Evolutionary conservation across 1,139 yeast species (phyloP).

Genomic region (Geotrichum candidum): DNA sequence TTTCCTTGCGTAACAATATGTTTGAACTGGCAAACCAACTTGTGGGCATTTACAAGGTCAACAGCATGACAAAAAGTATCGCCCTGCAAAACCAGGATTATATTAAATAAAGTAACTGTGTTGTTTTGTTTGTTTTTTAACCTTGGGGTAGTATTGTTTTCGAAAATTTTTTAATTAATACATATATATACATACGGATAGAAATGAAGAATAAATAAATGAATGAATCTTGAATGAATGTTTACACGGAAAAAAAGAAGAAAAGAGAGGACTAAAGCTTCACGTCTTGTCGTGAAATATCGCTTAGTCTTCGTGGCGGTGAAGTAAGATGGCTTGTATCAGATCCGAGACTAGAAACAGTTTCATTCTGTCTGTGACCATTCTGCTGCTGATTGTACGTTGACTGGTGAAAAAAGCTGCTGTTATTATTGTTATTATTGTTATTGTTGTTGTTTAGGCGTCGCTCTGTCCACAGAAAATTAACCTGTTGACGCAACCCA

Average conservation of each 20-base stretch:
- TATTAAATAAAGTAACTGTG: not conserved
- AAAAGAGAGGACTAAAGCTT: conserved; percentile 8
- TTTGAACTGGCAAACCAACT: conserved; percentile 90
- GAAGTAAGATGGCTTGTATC: not conserved
- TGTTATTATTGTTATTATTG: not conserved
- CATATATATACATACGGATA: not conserved
- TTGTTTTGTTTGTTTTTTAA: not conserved
- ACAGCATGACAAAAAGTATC: conserved; percentile 83
- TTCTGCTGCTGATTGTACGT: not conserved
- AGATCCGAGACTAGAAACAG: not conserved
- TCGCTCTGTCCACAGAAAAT: conserved; percentile 33
- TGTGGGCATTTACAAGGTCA: conserved; percentile 92
- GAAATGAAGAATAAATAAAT: not conserved
- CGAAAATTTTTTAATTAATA: not conserved
- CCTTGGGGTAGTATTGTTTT: no score
- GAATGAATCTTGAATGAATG: not conserved
- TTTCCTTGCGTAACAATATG: conserved; percentile 93
- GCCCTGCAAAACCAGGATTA: conserved; percentile 61
- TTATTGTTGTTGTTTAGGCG: conserved; percentile 9
- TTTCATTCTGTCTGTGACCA: not conserved
- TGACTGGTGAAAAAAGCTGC: not conserved
- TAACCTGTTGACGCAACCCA: conserved; percentile 36
- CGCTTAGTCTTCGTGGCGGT: conserved; percentile 14
- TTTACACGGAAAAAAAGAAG: not conserved
- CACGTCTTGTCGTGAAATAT: conserved; percentile 18